Conservation (phyloP, 768 basidiomycete genomes). For the Boletellus ananas region DNA sequence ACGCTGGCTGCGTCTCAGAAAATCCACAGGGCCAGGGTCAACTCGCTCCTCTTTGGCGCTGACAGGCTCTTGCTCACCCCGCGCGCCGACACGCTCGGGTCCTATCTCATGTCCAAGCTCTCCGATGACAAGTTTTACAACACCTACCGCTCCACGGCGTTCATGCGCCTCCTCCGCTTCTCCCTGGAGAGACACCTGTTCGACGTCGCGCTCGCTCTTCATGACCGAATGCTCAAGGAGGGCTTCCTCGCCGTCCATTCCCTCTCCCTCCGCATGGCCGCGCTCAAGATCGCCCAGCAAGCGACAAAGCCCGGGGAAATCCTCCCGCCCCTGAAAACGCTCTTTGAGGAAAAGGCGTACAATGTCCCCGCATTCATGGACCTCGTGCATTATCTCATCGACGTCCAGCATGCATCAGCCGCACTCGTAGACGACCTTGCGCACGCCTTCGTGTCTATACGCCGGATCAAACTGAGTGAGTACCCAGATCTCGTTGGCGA, state of each 20-base stretch:
- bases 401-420: conserved; percentile 11
- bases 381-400: conserved; percentile 20
- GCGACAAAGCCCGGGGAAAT: conserved; percentile 1
- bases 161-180: conserved; percentile 37
- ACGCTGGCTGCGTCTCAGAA: conserved; percentile 7
- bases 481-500: conserved; percentile 34
- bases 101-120: conserved; percentile 21
- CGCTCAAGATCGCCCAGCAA: conserved; percentile 24
- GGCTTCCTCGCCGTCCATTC: conserved; percentile 36
- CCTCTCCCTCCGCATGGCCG: conserved; percentile 41
- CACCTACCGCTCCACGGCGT: conserved; percentile 29
- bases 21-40: conserved; percentile 21
- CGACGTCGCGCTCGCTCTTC: conserved; percentile 37
- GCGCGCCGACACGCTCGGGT: conserved; percentile 15
- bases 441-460: conserved; percentile 17
- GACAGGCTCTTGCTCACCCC: conserved; percentile 26
- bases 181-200: conserved; percentile 39
- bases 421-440: conserved; percentile 22
- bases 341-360: conserved; percentile 16
- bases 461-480: conserved; percentile 20
- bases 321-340: conserved; percentile 1
- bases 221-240: conserved; percentile 40
- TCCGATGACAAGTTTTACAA: conserved; percentile 27
- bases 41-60: conserved; percentile 24
- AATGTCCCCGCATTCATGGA: conserved; percentile 25